phyloP scores from a whole-genome alignment of 1,284 basidiomycete genomes.

The Malassezia sympodialis region DNA sequence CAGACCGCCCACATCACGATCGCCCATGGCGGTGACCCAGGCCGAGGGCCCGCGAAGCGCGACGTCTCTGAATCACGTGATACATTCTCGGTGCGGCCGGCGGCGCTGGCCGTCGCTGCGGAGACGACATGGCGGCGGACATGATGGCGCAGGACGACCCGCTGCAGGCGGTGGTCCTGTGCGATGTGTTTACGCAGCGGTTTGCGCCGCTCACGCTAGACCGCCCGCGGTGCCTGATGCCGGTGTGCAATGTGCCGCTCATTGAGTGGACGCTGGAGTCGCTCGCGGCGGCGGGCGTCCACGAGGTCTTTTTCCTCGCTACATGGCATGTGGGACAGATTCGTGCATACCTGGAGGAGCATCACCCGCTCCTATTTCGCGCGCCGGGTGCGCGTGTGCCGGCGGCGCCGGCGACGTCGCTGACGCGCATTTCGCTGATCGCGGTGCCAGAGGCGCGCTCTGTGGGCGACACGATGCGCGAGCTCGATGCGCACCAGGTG shows the following conservation, averaged over 20 bases:
- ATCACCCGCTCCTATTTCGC: constrained; percentile 4
- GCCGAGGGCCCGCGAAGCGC: background rate
- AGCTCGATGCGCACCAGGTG: constrained; percentile 77
- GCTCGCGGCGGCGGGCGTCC: constrained; percentile 78
- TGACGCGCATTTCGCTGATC: constrained; percentile 59
- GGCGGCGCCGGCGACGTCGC: background rate
- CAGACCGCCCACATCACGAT: background rate
- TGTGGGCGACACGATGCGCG: constrained; percentile 88
- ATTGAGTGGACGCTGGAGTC: constrained; percentile 94
- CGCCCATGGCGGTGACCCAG: background rate
- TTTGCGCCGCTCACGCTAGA: constrained; percentile 69
- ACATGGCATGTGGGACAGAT: constrained; percentile 44
- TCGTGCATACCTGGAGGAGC: constrained; percentile 58
- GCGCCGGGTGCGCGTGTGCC: background rate
- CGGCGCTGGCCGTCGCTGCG: background rate
- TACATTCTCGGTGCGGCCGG: background rate
- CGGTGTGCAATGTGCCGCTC: constrained; percentile 83
- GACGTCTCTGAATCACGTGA: background rate
- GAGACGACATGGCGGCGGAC: constrained; percentile 18
- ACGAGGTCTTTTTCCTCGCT: constrained; percentile 88
- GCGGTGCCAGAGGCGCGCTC: constrained; percentile 79
- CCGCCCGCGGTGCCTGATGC: constrained; percentile 61
- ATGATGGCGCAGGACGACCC: constrained; percentile 40
- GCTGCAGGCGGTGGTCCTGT: constrained; percentile 81
- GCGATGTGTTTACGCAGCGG: constrained; percentile 86